Evolutionary conservation across 2,329 filamentous ascomycete species (phyloP).

Genomic region (Epichloe bromicola): DNA sequence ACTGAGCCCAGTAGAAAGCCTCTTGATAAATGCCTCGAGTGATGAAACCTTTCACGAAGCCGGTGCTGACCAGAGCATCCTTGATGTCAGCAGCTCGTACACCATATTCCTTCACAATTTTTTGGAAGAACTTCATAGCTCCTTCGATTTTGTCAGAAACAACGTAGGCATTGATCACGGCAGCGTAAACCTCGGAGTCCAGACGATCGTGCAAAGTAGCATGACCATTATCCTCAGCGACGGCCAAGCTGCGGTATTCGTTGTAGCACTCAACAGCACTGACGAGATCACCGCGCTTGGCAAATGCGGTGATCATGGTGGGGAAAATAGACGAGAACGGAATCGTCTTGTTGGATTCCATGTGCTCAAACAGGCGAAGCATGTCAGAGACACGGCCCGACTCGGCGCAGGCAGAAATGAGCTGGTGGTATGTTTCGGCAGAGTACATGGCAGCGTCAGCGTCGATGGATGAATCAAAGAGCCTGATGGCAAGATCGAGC

Average conservation of each 20-base stretch:
- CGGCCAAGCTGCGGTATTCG: conserved; percentile 81
- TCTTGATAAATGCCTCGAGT: conserved; percentile 56
- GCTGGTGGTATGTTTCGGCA: conserved; percentile 67
- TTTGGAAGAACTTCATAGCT: conserved; percentile 73
- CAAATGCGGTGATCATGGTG: conserved; percentile 90
- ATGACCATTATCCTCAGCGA: conserved; percentile 66
- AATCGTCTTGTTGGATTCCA: conserved; percentile 64
- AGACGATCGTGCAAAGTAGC: conserved; percentile 56
- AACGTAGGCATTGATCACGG: conserved; percentile 84
- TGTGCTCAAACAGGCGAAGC: conserved; percentile 81
- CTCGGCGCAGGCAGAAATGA: conserved; percentile 79
- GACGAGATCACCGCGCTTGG: conserved; percentile 63
- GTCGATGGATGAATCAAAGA: conserved; percentile 66
- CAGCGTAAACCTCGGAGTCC: conserved; percentile 76
- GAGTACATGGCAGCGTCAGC: conserved; percentile 55
- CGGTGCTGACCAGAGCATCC: conserved; percentile 56
- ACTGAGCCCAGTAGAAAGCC: conserved; percentile 60
- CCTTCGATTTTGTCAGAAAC: conserved; percentile 67
- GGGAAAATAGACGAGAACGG: conserved; percentile 77
- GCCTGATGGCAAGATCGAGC: conserved; percentile 68
- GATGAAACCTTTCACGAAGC: conserved; percentile 68
- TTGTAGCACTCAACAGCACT: conserved; percentile 93
- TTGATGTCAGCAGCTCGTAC: conserved; percentile 50
- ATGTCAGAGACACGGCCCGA: conserved; percentile 74
- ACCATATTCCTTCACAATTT: conserved; percentile 53